Conservation (phyloP, 2,329 filamentous ascomycete genomes). For the Curvularia sp. region DNA sequence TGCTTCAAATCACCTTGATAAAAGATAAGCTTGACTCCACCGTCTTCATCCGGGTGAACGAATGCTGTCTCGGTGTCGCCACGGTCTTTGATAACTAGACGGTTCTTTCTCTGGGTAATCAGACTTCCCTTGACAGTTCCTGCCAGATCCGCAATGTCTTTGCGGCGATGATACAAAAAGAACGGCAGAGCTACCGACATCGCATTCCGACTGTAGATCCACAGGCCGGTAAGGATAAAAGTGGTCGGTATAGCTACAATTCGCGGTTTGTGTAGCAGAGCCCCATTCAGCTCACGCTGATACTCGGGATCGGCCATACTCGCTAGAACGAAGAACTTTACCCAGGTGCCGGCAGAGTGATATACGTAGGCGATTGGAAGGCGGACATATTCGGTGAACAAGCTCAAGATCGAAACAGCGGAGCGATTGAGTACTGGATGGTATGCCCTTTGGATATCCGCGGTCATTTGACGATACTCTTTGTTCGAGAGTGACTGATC, state of each 20-base stretch:
- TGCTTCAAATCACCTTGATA: conserved; percentile 51
- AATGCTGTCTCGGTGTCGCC: conserved; percentile 61
- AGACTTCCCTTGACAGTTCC: conserved; percentile 59
- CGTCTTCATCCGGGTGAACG: conserved; percentile 47
- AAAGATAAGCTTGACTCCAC: conserved; percentile 50
- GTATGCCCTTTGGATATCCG: conserved; percentile 44
- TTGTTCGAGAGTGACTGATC: conserved; percentile 35
- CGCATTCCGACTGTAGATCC: conserved; percentile 56
- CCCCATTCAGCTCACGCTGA: conserved; percentile 59
- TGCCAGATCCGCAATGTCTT: conserved; percentile 57
- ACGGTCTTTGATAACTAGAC: conserved; percentile 57
- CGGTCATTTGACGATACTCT: conserved; percentile 43
- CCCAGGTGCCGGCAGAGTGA: conserved; percentile 52
- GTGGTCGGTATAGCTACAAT: conserved; percentile 50
- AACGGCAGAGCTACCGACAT: conserved; percentile 57
- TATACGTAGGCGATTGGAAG: conserved; percentile 53
- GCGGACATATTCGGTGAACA: conserved; percentile 40
- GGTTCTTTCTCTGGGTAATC: conserved; percentile 57
- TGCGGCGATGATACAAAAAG: conserved; percentile 59
- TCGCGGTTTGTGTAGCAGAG: conserved; percentile 48
- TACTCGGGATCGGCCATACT: conserved; percentile 62
- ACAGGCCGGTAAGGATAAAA: conserved; percentile 56
- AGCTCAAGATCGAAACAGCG: conserved; percentile 31
- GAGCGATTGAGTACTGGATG: conserved; percentile 43
- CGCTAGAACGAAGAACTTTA: conserved; percentile 60